These are phyloP conservation scores for Penicillium hesseltinei DNA, from an alignment of 2,329 filamentous ascomycete genomes.

Conservation along the genomic window DNA sequence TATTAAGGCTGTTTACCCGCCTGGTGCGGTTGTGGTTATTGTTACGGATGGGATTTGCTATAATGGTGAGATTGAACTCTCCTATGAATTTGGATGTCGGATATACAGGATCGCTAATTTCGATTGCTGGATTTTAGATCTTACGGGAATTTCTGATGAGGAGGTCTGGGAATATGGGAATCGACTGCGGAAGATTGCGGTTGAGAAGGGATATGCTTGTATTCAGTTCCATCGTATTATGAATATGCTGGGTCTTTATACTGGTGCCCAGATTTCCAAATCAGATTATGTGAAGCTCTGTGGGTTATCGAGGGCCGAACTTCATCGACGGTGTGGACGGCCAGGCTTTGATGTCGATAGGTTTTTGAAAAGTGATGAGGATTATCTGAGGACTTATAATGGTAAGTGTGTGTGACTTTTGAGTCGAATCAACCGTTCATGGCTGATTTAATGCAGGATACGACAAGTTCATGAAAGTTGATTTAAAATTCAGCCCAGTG, in stretches of 20 bases:
- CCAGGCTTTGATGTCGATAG: slow-evolving; percentile 5
- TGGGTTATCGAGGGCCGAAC: slow-evolving; percentile 1
- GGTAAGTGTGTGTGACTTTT: neutral
- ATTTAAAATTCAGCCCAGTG: slow-evolving; percentile 9
- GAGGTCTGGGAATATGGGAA: slow-evolving; percentile 13
- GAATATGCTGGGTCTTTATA: slow-evolving; percentile 7
- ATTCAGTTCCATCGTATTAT: slow-evolving; percentile 9
- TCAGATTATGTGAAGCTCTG: slow-evolving; percentile 5
- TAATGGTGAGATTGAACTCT: neutral
- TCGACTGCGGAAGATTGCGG: slow-evolving; percentile 8
- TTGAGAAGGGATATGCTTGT: slow-evolving; percentile 7
- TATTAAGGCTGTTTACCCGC: slow-evolving; percentile 6
- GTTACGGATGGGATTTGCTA: slow-evolving; percentile 12
- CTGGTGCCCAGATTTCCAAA: neutral
- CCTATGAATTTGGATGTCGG: neutral
- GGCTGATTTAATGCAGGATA: slow-evolving; percentile 6
- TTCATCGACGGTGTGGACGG: slow-evolving; percentile 4
- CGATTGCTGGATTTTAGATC: neutral
- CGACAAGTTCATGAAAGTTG: slow-evolving; percentile 9
- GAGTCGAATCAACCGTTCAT: neutral
- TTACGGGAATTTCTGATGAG: slow-evolving; percentile 8
- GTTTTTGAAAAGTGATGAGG: slow-evolving; percentile 8
- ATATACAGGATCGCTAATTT: neutral
- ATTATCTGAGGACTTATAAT: slow-evolving; percentile 10
- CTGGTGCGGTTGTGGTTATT: slow-evolving; percentile 8